These are phyloP conservation scores for Aspergillus clavatus DNA, from an alignment of 2,329 filamentous ascomycete genomes.

Conservation along the genomic window DNA sequence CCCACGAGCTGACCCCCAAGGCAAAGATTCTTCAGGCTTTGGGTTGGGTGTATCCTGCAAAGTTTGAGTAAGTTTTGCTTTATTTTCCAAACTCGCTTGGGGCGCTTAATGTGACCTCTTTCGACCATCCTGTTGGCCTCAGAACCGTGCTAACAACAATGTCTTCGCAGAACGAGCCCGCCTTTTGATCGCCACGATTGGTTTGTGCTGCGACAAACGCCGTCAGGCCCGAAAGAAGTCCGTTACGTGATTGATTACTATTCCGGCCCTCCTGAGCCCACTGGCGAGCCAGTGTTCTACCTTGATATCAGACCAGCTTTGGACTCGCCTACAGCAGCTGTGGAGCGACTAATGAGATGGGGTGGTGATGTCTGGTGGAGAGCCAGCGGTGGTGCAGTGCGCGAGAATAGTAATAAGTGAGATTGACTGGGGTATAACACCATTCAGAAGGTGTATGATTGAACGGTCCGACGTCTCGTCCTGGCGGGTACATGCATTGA, in stretches of 20 bases:
- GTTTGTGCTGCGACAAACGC: slow-evolving; percentile 72
- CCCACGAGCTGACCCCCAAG: slow-evolving; percentile 86
- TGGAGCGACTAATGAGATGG: slow-evolving; percentile 82
- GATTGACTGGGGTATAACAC: not conserved
- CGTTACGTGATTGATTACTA: slow-evolving; percentile 98
- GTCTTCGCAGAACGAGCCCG: slow-evolving; percentile 59
- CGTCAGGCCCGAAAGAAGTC: slow-evolving; percentile 68
- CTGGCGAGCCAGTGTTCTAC: slow-evolving; percentile 90
- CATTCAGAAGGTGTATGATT: not conserved
- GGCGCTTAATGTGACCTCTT: not conserved
- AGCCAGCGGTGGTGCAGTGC: slow-evolving; percentile 67
- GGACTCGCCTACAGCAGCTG: slow-evolving; percentile 70
- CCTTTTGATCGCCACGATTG: slow-evolving; percentile 98
- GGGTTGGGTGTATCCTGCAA: slow-evolving; percentile 71
- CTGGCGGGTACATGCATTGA: not conserved
- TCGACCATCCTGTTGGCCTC: not conserved
- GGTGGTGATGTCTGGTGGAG: slow-evolving; percentile 92
- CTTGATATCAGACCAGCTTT: slow-evolving; percentile 89
- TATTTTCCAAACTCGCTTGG: not conserved
- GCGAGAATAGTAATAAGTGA: slow-evolving; percentile 18
- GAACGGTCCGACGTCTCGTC: not conserved
- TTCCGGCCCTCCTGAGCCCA: slow-evolving; percentile 72
- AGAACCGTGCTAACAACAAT: slow-evolving; percentile 8
- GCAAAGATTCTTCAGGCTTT: slow-evolving; percentile 77
- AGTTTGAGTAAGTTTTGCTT: slow-evolving; percentile 60